These are phyloP conservation scores for Suillus bovinus DNA, from an alignment of 768 basidiomycete genomes.

Conservation along the genomic window DNA sequence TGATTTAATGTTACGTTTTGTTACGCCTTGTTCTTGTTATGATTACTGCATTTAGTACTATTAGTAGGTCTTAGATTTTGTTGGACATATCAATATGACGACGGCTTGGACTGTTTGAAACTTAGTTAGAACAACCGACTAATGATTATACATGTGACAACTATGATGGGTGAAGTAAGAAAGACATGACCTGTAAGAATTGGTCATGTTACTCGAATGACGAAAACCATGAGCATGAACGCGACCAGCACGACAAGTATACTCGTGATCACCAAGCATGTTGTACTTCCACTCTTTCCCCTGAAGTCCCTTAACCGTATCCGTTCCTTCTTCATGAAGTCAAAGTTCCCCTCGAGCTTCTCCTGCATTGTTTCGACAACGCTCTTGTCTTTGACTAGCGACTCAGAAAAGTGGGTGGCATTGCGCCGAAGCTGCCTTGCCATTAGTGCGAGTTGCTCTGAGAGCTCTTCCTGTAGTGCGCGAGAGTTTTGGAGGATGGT, in stretches of 20 bases:
- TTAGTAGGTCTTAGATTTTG: slow-evolving; percentile 14
- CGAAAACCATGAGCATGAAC: slow-evolving; percentile 69
- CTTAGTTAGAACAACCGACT: slow-evolving; percentile 9
- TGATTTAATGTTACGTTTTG: background rate
- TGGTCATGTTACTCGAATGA: slow-evolving; percentile 63
- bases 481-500: slow-evolving; percentile 55
- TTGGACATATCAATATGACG: slow-evolving; percentile 12
- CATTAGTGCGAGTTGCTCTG: slow-evolving; percentile 79
- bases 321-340: slow-evolving; percentile 66
- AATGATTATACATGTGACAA: background rate
- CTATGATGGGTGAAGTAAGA: slow-evolving; percentile 8
- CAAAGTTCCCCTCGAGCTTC: slow-evolving; percentile 75
- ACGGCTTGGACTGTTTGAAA: slow-evolving; percentile 19
- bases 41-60: background rate
- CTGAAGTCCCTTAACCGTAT: slow-evolving; percentile 59
- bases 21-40: too few relatives aligned
- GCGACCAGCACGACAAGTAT: slow-evolving; percentile 66
- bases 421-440: slow-evolving; percentile 85
- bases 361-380: slow-evolving; percentile 66
- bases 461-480: slow-evolving; percentile 71
- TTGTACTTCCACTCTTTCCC: slow-evolving; percentile 67
- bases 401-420: slow-evolving; percentile 72
- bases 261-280: slow-evolving; percentile 66
- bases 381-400: slow-evolving; percentile 72
- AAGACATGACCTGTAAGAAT: background rate